Evolutionary conservation across 73 alveolate species (phyloP), one percentile per base, ranked within the genome.

Genomic region (Paramecium sexaurelia): DNA sequence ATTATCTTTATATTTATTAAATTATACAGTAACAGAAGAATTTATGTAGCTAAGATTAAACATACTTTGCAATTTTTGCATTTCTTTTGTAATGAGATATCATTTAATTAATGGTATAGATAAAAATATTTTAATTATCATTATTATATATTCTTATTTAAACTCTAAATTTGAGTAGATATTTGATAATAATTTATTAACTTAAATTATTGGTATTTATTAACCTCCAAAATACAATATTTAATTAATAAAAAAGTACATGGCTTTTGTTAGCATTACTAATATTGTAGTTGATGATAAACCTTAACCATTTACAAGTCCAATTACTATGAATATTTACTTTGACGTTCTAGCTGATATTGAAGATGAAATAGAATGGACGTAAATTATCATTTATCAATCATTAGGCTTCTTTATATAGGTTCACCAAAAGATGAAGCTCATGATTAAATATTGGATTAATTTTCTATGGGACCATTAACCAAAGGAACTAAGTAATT

Each of bases 211-310:
- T 13, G 61, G 61, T 47, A 47, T 15, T 71, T 33, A 71, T 32
- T 7, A 35, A 17, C 86, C 86, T 71, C 86, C 86, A 71, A 71
- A 71, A 45, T 7, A 82, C 94, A 66, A 20, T 43, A 67, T 56
- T 37, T 39, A 66, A 73, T 40, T 39, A 33, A 87, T 73, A 24
- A 33, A 29, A 84, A 66, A 87, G 43, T 61, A 26, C 91, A 51
- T 98, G 99, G 97, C 99, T 37, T 93, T 96, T 73, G 97, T 98
- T 87, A 97, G 95, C 93, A 96, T 98, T 41, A 93, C 96, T 55
- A 97, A 98, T 85, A 97, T 98, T 69, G 95, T 95, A 33, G 98
- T 96, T 40, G 95, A 96, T 66, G 94, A 96, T 26, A 93, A 98
- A 85, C 93, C 94, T 24, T 94, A 97, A 69, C 97, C 96, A 17